Evolutionary conservation across 768 basidiomycete genomes (phyloP).

Genomic region (Rhizopogon vesiculosus): DNA sequence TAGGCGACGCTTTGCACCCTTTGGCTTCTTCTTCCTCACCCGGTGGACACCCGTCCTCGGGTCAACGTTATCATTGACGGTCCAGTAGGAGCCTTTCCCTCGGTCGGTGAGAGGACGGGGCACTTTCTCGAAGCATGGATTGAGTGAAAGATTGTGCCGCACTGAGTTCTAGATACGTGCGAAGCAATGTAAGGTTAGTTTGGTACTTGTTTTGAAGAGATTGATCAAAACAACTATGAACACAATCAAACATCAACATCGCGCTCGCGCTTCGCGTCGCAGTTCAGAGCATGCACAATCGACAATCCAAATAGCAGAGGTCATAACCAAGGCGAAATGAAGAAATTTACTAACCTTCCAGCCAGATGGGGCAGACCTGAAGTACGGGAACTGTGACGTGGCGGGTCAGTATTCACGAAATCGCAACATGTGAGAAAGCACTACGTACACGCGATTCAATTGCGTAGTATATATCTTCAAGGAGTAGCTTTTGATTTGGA

Average conservation of each 20-base stretch:
- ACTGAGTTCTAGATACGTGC: conserved; percentile 67
- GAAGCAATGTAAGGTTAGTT: conserved; percentile 14
- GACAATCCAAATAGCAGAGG: neutral
- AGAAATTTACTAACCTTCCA: conserved; percentile 68
- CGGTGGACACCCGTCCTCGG: conserved; percentile 87
- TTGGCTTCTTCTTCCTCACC: conserved; percentile 81
- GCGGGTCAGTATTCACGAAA: conserved; percentile 6
- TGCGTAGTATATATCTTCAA: conserved; percentile 91
- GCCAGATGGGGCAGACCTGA: conserved; percentile 81
- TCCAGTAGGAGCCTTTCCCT: conserved; percentile 91
- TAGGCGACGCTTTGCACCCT: conserved; percentile 43
- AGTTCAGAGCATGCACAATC: conserved; percentile 3
- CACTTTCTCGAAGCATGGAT: conserved; percentile 89
- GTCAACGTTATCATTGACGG: conserved; percentile 86
- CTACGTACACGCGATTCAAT: conserved; percentile 78
- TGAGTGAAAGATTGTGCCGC: conserved; percentile 85
- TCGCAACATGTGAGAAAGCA: neutral
- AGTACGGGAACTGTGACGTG: conserved; percentile 73
- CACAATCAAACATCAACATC: conserved; percentile 63
- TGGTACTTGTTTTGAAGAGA: conserved; percentile 24
- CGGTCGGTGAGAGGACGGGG: conserved; percentile 88
- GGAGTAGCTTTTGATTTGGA: conserved; percentile 76
- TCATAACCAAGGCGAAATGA: neutral
- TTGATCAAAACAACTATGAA: conserved; percentile 50
- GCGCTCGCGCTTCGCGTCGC: conserved; percentile 40